phyloP scores from a whole-genome alignment of 495 filamentous ascomycete genomes.

The Penicillium crystallinum region DNA sequence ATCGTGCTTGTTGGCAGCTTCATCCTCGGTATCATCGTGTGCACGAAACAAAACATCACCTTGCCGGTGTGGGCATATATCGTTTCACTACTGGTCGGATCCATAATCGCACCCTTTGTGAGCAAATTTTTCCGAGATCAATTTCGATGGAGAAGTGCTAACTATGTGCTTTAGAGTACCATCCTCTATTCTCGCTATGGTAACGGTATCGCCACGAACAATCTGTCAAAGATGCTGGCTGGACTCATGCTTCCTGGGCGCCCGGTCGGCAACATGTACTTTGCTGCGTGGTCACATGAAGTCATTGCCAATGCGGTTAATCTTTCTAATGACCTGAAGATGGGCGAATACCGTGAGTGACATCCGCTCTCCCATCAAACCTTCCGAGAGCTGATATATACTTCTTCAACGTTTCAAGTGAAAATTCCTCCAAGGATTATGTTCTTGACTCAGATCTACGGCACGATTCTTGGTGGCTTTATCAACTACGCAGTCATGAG shows the following conservation, averaged over 20 bases:
- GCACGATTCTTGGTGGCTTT: conserved; percentile 41
- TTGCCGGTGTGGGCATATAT: conserved; percentile 54
- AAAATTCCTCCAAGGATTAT: conserved; percentile 44
- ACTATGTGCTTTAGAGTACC: conserved; percentile 17
- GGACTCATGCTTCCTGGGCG: conserved; percentile 38
- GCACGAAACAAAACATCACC: conserved; percentile 43
- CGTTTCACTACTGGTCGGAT: conserved; percentile 32
- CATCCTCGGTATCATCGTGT: conserved; percentile 44
- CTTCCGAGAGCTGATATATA: neutral
- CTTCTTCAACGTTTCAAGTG: conserved; percentile 11
- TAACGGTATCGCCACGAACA: conserved; percentile 34
- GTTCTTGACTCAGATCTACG: conserved; percentile 42
- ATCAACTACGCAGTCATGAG: conserved; percentile 49
- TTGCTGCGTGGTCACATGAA: conserved; percentile 37
- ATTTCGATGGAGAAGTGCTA: neutral
- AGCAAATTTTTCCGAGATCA: neutral
- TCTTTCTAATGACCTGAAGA: conserved; percentile 34
- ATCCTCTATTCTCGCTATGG: conserved; percentile 33
- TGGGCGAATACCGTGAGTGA: conserved; percentile 34
- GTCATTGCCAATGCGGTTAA: conserved; percentile 29
- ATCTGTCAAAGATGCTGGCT: conserved; percentile 37
- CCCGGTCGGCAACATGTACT: conserved; percentile 43
- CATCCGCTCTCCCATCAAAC: neutral
- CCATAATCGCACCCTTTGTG: conserved; percentile 31
- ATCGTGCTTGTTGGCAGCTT: conserved; percentile 42